A percentile compares a stretch with the other conserved stretches of the same genome.
Conservation (phyloP, 495 filamentous ascomycete genomes). For the Pyronema domesticum region DNA sequence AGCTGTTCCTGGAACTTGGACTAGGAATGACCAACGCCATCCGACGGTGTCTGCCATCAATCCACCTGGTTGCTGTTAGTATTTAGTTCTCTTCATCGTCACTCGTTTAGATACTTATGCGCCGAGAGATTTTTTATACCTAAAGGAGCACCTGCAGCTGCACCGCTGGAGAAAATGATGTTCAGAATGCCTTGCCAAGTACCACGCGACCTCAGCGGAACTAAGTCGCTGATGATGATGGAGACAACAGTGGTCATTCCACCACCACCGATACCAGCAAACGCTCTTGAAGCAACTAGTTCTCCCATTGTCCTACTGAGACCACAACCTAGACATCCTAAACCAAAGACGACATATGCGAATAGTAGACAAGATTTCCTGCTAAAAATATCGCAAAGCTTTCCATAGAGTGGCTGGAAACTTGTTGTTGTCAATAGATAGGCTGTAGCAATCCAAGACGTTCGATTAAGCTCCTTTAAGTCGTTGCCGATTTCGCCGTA, state of each 20-base stretch:
- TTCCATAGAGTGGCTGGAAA: constrained; percentile 67
- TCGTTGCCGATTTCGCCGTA: constrained; percentile 73
- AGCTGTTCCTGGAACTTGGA: constrained; percentile 52
- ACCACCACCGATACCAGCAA: constrained; percentile 63
- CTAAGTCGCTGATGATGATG: constrained; percentile 62
- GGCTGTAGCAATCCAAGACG: constrained; percentile 73
- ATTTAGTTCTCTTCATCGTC: not conserved
- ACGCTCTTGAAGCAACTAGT: constrained; percentile 44
- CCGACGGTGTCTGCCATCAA: constrained; percentile 56
- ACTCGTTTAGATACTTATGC: not conserved
- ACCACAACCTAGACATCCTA: constrained; percentile 57
- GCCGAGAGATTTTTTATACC: constrained; percentile 27
- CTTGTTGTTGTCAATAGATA: constrained; percentile 62
- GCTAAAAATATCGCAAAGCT: constrained; percentile 65
- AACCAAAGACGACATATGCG: constrained; percentile 54
- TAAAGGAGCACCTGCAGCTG: constrained; percentile 53
- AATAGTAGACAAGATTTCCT: constrained; percentile 59
- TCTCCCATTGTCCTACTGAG: constrained; percentile 49
- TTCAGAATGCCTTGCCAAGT: constrained; percentile 73
- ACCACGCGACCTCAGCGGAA: constrained; percentile 58
- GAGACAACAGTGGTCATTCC: constrained; percentile 69
- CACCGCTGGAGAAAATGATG: constrained; percentile 55
- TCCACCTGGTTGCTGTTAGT: constrained; percentile 28
- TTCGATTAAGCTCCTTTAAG: constrained; percentile 55
- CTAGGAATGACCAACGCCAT: constrained; percentile 70